Evolutionary conservation across 1,139 yeast genomes (phyloP).

Genomic region (Magnusiomyces tetraspermus): DNA sequence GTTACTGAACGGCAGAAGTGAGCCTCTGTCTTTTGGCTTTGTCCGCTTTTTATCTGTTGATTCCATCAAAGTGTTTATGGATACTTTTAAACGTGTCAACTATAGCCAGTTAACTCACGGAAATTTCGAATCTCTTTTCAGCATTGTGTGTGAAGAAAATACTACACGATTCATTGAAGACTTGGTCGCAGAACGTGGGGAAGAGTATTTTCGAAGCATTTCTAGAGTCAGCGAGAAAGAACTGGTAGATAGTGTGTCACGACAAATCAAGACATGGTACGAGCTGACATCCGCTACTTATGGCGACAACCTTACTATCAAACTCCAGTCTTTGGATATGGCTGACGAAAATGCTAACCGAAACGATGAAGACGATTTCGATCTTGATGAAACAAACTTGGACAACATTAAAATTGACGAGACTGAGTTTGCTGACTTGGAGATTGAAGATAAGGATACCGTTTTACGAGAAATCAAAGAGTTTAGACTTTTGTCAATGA

Average conservation of each 20-base stretch:
- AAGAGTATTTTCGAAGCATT: constrained; percentile 6
- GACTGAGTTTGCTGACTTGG: constrained; percentile 11
- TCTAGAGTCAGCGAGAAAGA: neutral
- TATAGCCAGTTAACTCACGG: constrained; percentile 15
- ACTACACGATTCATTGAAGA: constrained; percentile 16
- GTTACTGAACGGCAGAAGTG: constrained; percentile 18
- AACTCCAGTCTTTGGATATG: neutral
- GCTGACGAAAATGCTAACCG: constrained; percentile 11
- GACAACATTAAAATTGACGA: constrained; percentile 25
- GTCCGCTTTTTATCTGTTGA: constrained; percentile 20
- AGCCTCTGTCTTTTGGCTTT: constrained; percentile 21
- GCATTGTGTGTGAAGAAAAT: constrained; percentile 16
- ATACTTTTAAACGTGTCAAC: constrained; percentile 21
- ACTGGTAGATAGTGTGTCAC: neutral
- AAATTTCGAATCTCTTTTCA: constrained; percentile 17
- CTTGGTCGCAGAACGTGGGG: constrained; percentile 15
- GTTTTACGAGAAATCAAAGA: constrained; percentile 20
- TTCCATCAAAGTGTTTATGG: constrained; percentile 19
- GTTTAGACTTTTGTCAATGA: constrained; percentile 28
- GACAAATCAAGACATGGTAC: constrained; percentile 9
- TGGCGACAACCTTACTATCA: constrained; percentile 6
- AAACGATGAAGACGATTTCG: constrained; percentile 8
- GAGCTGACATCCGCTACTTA: constrained; percentile 10
- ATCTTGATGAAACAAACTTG: constrained; percentile 15
- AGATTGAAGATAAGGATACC: constrained; percentile 10